Conservation (phyloP, 441 rosid genomes). For the Manihot esculenta region DNA sequence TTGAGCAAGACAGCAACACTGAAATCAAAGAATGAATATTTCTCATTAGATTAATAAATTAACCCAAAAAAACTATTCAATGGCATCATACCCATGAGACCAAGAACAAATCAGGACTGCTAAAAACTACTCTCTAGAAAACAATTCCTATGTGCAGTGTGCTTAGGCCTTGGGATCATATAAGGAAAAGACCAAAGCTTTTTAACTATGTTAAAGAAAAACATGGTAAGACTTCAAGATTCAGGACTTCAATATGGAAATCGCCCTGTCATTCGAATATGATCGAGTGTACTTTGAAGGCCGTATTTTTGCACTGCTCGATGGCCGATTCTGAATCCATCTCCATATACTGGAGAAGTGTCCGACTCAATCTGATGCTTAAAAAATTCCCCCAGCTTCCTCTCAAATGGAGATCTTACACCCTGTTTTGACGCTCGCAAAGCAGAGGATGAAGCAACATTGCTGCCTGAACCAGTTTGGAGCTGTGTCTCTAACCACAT, state of each 20-base stretch:
- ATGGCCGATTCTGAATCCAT: slow-evolving; percentile 83
- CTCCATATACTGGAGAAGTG: slow-evolving; percentile 83
- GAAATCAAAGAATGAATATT: slow-evolving; percentile 19
- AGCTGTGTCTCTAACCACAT: slow-evolving; percentile 91
- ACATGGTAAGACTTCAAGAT: background rate
- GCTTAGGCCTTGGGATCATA: slow-evolving; percentile 30
- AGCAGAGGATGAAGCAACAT: slow-evolving; percentile 39
- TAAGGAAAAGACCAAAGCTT: slow-evolving; percentile 26
- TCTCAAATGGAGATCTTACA: slow-evolving; percentile 66
- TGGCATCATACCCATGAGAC: slow-evolving; percentile 21
- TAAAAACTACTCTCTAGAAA: slow-evolving; percentile 23
- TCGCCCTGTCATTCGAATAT: slow-evolving; percentile 73
- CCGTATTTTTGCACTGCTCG: slow-evolving; percentile 76
- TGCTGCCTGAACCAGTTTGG: slow-evolving; percentile 35
- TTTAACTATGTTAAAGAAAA: slow-evolving; percentile 6
- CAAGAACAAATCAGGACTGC: slow-evolving; percentile 22
- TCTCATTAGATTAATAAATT: slow-evolving; percentile 5
- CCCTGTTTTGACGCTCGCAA: slow-evolving; percentile 53
- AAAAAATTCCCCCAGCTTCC: slow-evolving; percentile 84
- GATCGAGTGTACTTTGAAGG: slow-evolving; percentile 76
- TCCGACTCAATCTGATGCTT: slow-evolving; percentile 90
- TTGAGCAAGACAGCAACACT: background rate
- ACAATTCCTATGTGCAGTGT: slow-evolving; percentile 28
- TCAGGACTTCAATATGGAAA: slow-evolving; percentile 49
- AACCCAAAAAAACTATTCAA: slow-evolving; percentile 9